Evolutionary conservation across 176 grass and related monocot species (phyloP).

Genomic region (Pharus latifolius): DNA sequence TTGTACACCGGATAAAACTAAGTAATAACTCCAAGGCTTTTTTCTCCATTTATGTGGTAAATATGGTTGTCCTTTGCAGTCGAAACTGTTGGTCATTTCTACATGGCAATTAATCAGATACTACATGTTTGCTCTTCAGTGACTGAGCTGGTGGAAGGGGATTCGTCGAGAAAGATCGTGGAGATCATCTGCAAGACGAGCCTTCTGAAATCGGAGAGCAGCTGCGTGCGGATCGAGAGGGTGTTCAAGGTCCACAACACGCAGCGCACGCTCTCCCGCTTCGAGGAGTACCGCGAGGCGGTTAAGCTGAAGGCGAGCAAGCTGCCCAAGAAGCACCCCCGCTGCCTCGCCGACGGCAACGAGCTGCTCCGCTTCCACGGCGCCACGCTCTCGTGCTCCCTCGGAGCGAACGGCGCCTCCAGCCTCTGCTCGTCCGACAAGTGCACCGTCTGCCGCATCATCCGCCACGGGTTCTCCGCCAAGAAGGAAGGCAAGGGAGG

Average conservation of each 20-base stretch:
- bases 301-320: slow-evolving; percentile 79
- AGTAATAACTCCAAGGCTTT: slow-evolving; percentile 2
- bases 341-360: slow-evolving; percentile 85
- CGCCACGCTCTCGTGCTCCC: slow-evolving; percentile 52
- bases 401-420: slow-evolving; percentile 21
- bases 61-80: neutral
- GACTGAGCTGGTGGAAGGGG: slow-evolving; percentile 87
- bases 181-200: slow-evolving; percentile 96
- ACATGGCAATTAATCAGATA: neutral
- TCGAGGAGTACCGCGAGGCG: slow-evolving; percentile 88
- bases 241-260: slow-evolving; percentile 99
- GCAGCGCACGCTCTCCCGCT: slow-evolving; percentile 72
- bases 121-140: slow-evolving; percentile 29
- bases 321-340: slow-evolving; percentile 84
- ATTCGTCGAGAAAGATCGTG: slow-evolving; percentile 93
- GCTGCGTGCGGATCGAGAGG: slow-evolving; percentile 64
- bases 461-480: slow-evolving; percentile 56
- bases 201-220: slow-evolving; percentile 81
- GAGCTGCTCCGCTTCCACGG: slow-evolving; percentile 87
- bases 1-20: too few relatives aligned
- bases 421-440: slow-evolving; percentile 58
- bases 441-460: slow-evolving; percentile 72
- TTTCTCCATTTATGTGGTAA: neutral
- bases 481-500: slow-evolving; percentile 36
- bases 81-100: neutral